Conservation (phyloP, 179 eudicot genomes). For the Beta corolliflora region DNA sequence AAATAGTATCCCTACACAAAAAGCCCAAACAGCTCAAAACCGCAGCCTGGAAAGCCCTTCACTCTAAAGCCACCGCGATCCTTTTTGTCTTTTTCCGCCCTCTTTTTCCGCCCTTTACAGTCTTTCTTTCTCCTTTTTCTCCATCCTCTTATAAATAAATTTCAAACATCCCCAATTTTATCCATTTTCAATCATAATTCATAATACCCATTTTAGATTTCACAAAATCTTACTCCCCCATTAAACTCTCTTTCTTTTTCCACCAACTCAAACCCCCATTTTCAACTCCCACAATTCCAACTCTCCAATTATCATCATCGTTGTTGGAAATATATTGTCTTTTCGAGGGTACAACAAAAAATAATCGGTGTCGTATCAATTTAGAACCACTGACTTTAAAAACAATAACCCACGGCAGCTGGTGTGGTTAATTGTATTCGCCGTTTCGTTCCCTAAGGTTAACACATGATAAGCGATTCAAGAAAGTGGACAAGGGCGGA, state of each 20-base stretch:
- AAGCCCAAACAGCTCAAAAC: constrained; percentile 2
- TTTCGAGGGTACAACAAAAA: too few species aligned
- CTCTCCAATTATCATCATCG: background rate
- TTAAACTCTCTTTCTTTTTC: background rate
- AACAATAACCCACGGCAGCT: too few species aligned
- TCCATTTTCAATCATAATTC: background rate
- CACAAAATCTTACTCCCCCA: background rate
- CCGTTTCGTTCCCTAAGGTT: too few species aligned
- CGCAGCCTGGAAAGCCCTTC: background rate
- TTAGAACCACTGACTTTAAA: too few species aligned
- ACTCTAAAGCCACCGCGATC: constrained; percentile 12
- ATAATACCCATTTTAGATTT: background rate
- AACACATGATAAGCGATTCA: constrained; percentile 30
- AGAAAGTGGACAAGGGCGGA: constrained; percentile 59
- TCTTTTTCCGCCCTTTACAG: background rate
- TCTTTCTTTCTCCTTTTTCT: background rate
- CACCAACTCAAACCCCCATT: background rate
- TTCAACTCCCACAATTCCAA: background rate
- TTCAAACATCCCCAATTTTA: constrained; percentile 2
- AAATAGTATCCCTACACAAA: background rate
- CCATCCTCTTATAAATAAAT: background rate
- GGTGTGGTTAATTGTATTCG: too few species aligned
- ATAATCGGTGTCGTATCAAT: too few species aligned
- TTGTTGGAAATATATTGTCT: too few species aligned
- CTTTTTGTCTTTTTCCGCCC: background rate